A percentile compares a stretch with the other conserved stretches of the same genome.
Evolutionary conservation across 1,284 basidiomycete genomes (phyloP).

Genomic region (Fistulina hepatica): DNA sequence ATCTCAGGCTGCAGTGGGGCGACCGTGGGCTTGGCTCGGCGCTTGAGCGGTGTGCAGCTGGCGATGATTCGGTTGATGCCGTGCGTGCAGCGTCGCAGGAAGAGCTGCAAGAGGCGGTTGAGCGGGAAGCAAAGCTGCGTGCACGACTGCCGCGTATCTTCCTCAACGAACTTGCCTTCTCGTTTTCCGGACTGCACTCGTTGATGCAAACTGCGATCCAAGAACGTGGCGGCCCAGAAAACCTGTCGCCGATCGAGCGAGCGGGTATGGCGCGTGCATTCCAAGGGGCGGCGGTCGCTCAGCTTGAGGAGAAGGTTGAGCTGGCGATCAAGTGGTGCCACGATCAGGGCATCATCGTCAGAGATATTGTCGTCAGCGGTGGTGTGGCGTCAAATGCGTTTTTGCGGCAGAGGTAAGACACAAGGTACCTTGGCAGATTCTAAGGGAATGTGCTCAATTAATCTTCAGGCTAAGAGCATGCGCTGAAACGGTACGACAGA

Average conservation of each 20-base stretch:
- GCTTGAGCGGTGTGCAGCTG: constrained; percentile 41
- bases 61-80: constrained; percentile 44
- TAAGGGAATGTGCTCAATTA: neutral
- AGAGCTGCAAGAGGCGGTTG: no score
- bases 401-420: constrained; percentile 49
- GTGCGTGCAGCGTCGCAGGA: no score
- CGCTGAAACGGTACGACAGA: neutral
- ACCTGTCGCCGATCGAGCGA: constrained; percentile 26
- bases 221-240: constrained; percentile 27
- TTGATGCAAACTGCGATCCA: constrained; percentile 45
- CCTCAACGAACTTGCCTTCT: constrained; percentile 56
- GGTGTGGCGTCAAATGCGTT: constrained; percentile 82
- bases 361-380: constrained; percentile 71
- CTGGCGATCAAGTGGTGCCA: constrained; percentile 46
- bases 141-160: no score
- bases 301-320: constrained; percentile 66
- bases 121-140: no score
- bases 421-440: neutral
- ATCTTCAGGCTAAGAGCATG: constrained; percentile 6
- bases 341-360: constrained; percentile 30
- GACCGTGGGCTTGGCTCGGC: constrained; percentile 60
- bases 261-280: constrained; percentile 53
- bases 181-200: constrained; percentile 66
- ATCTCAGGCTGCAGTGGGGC: constrained; percentile 57
- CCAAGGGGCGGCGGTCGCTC: constrained; percentile 58